These are phyloP conservation scores for Hypoxylon rickii DNA, from an alignment of 495 filamentous ascomycete genomes.

Conservation along the genomic window DNA sequence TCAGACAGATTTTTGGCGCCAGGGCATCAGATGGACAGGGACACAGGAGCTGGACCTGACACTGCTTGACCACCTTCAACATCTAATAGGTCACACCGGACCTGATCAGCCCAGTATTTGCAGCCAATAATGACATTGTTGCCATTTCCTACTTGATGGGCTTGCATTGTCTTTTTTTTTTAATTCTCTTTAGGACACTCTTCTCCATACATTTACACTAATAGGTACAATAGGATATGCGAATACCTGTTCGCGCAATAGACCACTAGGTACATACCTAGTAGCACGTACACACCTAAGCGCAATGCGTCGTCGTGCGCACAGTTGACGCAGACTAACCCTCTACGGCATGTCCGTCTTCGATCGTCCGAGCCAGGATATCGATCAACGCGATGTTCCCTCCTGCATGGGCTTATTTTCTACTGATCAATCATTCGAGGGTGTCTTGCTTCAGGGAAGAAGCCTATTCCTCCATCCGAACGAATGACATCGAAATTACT, in stretches of 20 bases:
- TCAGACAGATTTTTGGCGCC: conserved; percentile 33
- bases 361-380: conserved; percentile 27
- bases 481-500: conserved; percentile 15
- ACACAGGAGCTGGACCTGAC: conserved; percentile 22
- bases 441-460: not conserved
- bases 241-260: conserved; percentile 8
- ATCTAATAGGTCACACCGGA: conserved; percentile 30
- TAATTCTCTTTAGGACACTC: conserved; percentile 3
- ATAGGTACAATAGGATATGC: no score
- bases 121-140: conserved; percentile 16
- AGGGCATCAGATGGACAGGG: conserved; percentile 29
- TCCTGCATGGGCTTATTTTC: conserved; percentile 19
- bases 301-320: conserved; percentile 6
- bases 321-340: conserved; percentile 23
- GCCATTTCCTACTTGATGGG: conserved; percentile 13
- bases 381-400: conserved; percentile 27
- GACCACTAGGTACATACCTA: not conserved
- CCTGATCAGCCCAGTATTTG: conserved; percentile 26
- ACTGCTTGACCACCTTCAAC: conserved; percentile 30
- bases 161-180: not conserved
- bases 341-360: conserved; percentile 30
- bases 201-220: conserved; percentile 17
- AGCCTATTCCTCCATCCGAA: conserved; percentile 2
- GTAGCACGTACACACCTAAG: not conserved
- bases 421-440: conserved; percentile 5